Evolutionary conservation across 2,329 filamentous ascomycete genomes (phyloP).

Genomic region (Neophaeococcomyces aloes): DNA sequence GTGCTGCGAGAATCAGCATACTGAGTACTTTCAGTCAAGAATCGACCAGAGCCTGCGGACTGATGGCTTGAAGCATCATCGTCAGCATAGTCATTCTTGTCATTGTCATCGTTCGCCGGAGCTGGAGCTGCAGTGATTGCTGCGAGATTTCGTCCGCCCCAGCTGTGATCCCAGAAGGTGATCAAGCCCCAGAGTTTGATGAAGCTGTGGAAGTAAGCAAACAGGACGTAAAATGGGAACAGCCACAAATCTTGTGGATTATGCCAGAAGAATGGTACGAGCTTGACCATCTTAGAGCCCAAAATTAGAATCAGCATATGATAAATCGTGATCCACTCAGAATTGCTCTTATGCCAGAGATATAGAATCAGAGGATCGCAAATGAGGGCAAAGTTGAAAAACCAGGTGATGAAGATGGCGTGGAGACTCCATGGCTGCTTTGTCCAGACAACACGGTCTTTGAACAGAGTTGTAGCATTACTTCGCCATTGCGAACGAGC

Average conservation of each 20-base stretch:
- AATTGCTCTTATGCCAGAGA: conserved; percentile 22
- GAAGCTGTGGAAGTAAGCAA: conserved; percentile 48
- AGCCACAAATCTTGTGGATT: conserved; percentile 44
- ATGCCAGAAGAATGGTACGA: conserved; percentile 41
- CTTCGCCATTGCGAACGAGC: conserved; percentile 48
- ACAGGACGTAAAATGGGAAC: conserved; percentile 42
- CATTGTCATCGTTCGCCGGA: not conserved
- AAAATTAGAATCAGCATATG: conserved; percentile 39
- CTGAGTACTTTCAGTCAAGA: no score
- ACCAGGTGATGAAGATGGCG: conserved; percentile 44
- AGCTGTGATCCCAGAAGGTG: conserved; percentile 41
- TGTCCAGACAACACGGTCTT: conserved; percentile 30
- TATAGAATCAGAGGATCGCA: conserved; percentile 39
- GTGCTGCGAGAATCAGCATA: no score
- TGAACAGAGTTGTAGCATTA: conserved; percentile 41
- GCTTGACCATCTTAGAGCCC: conserved; percentile 48
- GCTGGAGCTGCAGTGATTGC: not conserved
- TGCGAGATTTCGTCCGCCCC: conserved; percentile 33
- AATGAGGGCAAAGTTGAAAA: conserved; percentile 47
- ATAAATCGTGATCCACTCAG: conserved; percentile 15
- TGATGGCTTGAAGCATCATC: no score
- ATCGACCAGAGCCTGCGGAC: no score
- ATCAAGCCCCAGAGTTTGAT: conserved; percentile 48
- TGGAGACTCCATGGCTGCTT: conserved; percentile 45
- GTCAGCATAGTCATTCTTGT: not conserved